Conservation (phyloP, 2,329 filamentous ascomycete genomes). For the Penicillium sp. region DNA sequence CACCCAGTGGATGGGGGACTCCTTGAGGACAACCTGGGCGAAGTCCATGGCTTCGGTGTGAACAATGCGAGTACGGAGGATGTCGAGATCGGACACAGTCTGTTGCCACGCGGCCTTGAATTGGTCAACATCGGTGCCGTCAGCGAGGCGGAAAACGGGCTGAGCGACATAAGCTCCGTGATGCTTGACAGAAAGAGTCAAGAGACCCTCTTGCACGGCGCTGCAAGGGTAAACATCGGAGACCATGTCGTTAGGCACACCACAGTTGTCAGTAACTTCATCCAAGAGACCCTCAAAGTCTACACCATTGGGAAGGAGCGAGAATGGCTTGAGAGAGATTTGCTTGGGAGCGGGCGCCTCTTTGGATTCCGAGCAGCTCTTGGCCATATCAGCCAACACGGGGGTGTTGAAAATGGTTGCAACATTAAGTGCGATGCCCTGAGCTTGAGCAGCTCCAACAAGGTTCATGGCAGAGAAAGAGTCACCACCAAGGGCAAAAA, state of each 20-base stretch:
- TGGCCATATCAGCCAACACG: conserved; percentile 45
- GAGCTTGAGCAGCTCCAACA: conserved; percentile 41
- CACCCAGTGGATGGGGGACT: conserved; percentile 37
- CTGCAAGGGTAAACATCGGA: conserved; percentile 46
- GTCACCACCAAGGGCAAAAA: conserved; percentile 49
- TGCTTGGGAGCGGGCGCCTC: background rate
- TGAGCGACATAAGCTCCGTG: conserved; percentile 51
- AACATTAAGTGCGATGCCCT: conserved; percentile 42
- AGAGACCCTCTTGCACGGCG: conserved; percentile 45
- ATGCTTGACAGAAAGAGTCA: conserved; percentile 50
- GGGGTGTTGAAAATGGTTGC: conserved; percentile 47
- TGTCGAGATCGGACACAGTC: conserved; percentile 45
- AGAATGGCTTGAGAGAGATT: conserved; percentile 26
- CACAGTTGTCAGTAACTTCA: conserved; percentile 33
- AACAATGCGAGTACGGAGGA: conserved; percentile 50
- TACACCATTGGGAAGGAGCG: conserved; percentile 24
- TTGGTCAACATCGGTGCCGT: conserved; percentile 38
- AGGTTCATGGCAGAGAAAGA: conserved; percentile 50
- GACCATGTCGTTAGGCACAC: conserved; percentile 29
- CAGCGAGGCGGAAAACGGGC: conserved; percentile 42
- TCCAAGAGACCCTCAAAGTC: conserved; percentile 23
- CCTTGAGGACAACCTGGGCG: conserved; percentile 42
- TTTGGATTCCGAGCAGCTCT: conserved; percentile 20
- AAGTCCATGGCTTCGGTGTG: conserved; percentile 39
- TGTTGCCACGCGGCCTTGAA: conserved; percentile 51